phyloP scores from a whole-genome alignment of 2,329 filamentous ascomycete genomes.

The Tricladium varicosporioides region DNA sequence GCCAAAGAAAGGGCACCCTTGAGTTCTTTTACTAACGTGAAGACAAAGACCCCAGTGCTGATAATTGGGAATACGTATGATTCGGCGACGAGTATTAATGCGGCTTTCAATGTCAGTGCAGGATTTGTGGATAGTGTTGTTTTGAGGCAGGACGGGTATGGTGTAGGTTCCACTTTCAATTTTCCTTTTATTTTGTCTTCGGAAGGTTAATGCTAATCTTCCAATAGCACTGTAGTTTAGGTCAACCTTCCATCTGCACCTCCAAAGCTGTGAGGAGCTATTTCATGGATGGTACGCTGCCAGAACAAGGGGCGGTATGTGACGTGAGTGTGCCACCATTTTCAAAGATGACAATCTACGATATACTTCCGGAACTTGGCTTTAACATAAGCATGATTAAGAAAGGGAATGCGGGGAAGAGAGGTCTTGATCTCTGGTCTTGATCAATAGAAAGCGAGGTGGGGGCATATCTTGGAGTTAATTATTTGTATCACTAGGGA shows the following conservation, averaged over 20 bases:
- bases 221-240: background rate
- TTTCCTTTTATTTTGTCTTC: background rate
- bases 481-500: too few species aligned
- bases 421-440: too few species aligned
- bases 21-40: conserved; percentile 3
- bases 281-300: background rate
- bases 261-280: background rate
- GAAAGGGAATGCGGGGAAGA: too few species aligned
- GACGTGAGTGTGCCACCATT: background rate
- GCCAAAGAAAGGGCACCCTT: conserved; percentile 8
- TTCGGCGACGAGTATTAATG: conserved; percentile 5
- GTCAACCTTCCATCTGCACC: background rate
- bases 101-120: conserved; percentile 14
- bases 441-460: too few species aligned
- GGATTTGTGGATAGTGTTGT: conserved; percentile 14
- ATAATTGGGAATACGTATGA: conserved; percentile 15
- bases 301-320: background rate
- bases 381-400: background rate
- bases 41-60: conserved; percentile 12
- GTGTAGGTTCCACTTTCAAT: conserved; percentile 3
- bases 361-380: background rate
- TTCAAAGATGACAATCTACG: background rate
- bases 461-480: too few species aligned
- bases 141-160: conserved; percentile 9
- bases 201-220: background rate